Conservation (phyloP, 2,329 filamentous ascomycete species). For the Fusarium beomiforme region DNA sequence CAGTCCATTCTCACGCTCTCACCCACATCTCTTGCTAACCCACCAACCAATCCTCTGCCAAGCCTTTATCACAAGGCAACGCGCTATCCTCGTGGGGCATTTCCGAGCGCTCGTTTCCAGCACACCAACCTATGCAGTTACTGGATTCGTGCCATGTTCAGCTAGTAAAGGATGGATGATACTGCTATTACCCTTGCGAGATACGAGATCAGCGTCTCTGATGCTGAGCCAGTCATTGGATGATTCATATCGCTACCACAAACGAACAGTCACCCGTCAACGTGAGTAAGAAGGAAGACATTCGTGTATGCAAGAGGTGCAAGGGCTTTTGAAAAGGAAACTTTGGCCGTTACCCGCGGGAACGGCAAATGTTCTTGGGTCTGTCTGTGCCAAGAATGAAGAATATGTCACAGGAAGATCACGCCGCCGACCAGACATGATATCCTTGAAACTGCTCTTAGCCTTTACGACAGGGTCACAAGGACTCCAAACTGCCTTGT, state of each 20-base stretch:
- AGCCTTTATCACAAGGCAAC: slow-evolving; percentile 4
- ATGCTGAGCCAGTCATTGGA: not conserved
- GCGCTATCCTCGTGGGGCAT: not conserved
- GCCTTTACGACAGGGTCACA: not conserved
- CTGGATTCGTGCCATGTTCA: slow-evolving; percentile 5
- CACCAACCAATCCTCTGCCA: slow-evolving; percentile 7
- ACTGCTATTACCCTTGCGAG: not conserved
- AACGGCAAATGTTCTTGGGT: slow-evolving; percentile 2
- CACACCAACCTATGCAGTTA: not conserved
- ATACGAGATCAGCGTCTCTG: slow-evolving; percentile 5
- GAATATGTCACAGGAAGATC: not conserved
- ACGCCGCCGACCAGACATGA: slow-evolving; percentile 5
- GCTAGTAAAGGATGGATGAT: slow-evolving; percentile 1
- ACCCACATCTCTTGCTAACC: not conserved
- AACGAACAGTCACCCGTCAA: not conserved
- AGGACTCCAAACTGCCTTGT: not conserved
- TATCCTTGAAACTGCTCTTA: not conserved
- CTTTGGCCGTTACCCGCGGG: not conserved
- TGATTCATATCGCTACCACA: not conserved
- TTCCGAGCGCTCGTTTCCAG: slow-evolving; percentile 1
- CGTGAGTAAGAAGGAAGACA: not conserved
- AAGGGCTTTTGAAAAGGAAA: slow-evolving; percentile 7
- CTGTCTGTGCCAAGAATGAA: not conserved
- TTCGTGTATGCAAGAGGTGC: slow-evolving; percentile 8
- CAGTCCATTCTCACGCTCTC: no score